Conservation (phyloP, 2,329 filamentous ascomycete species). For the Nigrograna mackinnonii region DNA sequence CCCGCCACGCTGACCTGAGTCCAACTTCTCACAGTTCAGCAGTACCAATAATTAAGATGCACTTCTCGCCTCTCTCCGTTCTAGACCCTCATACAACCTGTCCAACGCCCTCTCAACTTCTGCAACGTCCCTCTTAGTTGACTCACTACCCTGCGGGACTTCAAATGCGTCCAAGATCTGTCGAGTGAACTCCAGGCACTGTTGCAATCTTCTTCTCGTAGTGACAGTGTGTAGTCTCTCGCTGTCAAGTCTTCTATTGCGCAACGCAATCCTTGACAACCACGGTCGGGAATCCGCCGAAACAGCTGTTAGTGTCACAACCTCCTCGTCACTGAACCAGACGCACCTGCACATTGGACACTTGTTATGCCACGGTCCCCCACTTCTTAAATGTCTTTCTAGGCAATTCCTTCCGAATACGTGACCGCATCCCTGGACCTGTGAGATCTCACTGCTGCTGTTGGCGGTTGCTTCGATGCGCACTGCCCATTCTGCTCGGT, state of each 20-base stretch:
- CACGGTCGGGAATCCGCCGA: too few species aligned
- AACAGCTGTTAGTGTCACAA: too few species aligned
- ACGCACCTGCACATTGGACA: not conserved
- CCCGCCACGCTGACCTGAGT: too few species aligned
- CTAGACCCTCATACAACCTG: not conserved
- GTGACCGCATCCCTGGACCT: not conserved
- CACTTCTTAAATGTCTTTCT: not conserved
- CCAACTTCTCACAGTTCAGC: too few species aligned
- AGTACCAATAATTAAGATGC: too few species aligned
- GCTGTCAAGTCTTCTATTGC: too few species aligned
- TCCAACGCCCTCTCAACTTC: not conserved
- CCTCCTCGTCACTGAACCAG: not conserved
- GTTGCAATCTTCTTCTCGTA: too few species aligned
- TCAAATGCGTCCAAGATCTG: not conserved
- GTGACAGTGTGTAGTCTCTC: too few species aligned
- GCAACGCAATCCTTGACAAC: too few species aligned
- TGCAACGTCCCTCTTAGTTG: not conserved
- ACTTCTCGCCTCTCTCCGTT: too few species aligned
- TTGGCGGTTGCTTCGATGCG: not conserved
- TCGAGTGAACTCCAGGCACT: too few species aligned
- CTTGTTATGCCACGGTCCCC: not conserved
- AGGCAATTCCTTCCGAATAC: not conserved
- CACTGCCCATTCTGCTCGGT: not conserved
- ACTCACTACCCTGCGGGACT: not conserved
- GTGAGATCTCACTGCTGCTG: too few species aligned